These are phyloP conservation scores for Penicillium simplicissimum DNA, from an alignment of 495 filamentous ascomycete species.

Conservation along the genomic window DNA sequence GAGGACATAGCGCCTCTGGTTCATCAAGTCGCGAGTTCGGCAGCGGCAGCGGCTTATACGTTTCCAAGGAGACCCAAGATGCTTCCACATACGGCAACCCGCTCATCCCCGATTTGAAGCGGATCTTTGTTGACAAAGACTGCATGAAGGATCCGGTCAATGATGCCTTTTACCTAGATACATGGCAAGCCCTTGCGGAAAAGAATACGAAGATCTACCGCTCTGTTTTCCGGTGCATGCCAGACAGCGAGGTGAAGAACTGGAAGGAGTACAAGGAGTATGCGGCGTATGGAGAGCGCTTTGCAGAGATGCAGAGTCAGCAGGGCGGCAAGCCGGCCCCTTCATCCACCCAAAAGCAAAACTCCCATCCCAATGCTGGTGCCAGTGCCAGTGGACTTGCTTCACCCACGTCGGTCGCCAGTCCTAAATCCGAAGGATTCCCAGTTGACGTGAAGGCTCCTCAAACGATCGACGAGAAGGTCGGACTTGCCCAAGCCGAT, in stretches of 20 bases:
- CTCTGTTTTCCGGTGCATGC: conserved; percentile 94
- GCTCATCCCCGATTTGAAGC: conserved; percentile 65
- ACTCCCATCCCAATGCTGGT: conserved; percentile 46
- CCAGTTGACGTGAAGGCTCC: conserved; percentile 24
- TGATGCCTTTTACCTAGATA: conserved; percentile 79
- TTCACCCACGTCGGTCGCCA: conserved; percentile 23
- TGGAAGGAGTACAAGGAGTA: conserved; percentile 96
- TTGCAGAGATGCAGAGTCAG: conserved; percentile 67
- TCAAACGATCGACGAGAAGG: conserved; percentile 32
- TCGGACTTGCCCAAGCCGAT: conserved; percentile 12
- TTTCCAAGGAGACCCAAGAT: conserved; percentile 45
- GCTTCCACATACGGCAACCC: conserved; percentile 51
- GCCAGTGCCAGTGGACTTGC: conserved; percentile 22
- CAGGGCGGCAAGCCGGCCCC: conserved; percentile 40
- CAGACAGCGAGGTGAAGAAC: conserved; percentile 87
- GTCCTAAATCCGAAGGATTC: conserved; percentile 26
- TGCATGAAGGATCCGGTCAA: conserved; percentile 84
- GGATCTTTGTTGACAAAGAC: conserved; percentile 61
- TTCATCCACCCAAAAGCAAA: conserved; percentile 37
- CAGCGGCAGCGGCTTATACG: conserved; percentile 58
- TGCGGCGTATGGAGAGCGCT: conserved; percentile 73
- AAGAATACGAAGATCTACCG: conserved; percentile 95
- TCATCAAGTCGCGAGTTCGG: conserved; percentile 73
- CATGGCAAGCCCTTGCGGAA: conserved; percentile 83
- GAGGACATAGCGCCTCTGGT: conserved; percentile 19